These are phyloP conservation scores for Eurotiales sp. DNA, from an alignment of 2,329 filamentous ascomycete species.

Conservation along the genomic window DNA sequence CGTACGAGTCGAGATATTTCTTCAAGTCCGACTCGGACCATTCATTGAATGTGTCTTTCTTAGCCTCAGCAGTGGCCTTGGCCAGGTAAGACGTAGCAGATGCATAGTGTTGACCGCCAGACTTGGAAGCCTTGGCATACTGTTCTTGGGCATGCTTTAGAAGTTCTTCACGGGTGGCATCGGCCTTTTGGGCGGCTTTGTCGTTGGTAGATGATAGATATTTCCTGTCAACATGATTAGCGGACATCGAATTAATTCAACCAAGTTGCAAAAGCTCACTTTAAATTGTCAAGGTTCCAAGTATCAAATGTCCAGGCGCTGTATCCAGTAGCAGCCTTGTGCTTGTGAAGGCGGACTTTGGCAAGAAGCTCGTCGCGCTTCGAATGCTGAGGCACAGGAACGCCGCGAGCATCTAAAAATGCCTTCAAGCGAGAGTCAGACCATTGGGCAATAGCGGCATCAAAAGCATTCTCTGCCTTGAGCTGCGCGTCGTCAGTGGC, in stretches of 20 bases:
- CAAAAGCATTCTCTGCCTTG: slow-evolving; percentile 64
- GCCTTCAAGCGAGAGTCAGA: slow-evolving; percentile 73
- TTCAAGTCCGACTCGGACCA: slow-evolving; percentile 73
- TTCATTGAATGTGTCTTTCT: slow-evolving; percentile 64
- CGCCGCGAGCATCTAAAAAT: slow-evolving; percentile 71
- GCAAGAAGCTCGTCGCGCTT: slow-evolving; percentile 71
- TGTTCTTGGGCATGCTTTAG: slow-evolving; percentile 52
- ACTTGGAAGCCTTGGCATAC: slow-evolving; percentile 46
- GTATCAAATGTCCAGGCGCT: slow-evolving; percentile 78
- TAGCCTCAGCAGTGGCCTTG: slow-evolving; percentile 61
- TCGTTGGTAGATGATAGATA: slow-evolving; percentile 48
- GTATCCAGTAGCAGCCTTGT: slow-evolving; percentile 66
- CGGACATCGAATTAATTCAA: slow-evolving; percentile 37
- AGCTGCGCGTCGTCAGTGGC: slow-evolving; percentile 66
- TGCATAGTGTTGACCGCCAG: slow-evolving; percentile 48
- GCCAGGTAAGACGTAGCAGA: slow-evolving; percentile 69
- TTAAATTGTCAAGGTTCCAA: slow-evolving; percentile 67
- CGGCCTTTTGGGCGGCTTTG: slow-evolving; percentile 59
- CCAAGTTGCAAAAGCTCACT: slow-evolving; percentile 36
- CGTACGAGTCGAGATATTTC: slow-evolving; percentile 74
- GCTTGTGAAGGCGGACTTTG: slow-evolving; percentile 67
- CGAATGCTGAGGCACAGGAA: slow-evolving; percentile 68
- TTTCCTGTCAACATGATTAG: slow-evolving; percentile 46
- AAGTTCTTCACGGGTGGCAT: slow-evolving; percentile 69
- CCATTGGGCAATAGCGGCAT: slow-evolving; percentile 61